Evolutionary conservation across 495 filamentous ascomycete species (phyloP).

Genomic region (Pyrenopolyporus hunteri): DNA sequence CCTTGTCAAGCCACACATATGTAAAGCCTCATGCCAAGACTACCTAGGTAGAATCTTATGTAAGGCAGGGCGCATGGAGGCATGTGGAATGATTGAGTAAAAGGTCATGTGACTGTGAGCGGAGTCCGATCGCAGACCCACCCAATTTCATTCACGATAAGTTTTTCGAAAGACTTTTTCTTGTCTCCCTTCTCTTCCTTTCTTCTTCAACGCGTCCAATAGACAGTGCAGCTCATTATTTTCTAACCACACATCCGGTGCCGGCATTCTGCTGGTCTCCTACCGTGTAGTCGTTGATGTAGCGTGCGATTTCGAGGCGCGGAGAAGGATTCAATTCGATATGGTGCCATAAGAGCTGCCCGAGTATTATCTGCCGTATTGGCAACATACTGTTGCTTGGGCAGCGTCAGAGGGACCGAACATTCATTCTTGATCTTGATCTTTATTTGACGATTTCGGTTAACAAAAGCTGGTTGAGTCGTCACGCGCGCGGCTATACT

Average conservation of each 20-base stretch:
- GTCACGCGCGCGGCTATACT: constrained; percentile 1
- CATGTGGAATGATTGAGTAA: no score
- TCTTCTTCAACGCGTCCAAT: constrained; percentile 72
- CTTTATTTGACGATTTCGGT: neutral
- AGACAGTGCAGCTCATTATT: constrained; percentile 87
- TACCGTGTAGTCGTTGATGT: constrained; percentile 67
- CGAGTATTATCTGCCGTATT: constrained; percentile 62
- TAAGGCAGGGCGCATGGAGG: no score
- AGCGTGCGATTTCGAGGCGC: constrained; percentile 81
- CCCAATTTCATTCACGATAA: constrained; percentile 31
- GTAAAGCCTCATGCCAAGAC: constrained; percentile 8
- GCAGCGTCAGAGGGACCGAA: constrained; percentile 90
- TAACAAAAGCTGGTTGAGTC: neutral
- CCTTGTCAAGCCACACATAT: constrained; percentile 30
- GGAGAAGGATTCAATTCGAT: constrained; percentile 68
- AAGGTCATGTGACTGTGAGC: constrained; percentile 16
- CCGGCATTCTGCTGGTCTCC: constrained; percentile 73
- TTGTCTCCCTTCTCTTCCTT: constrained; percentile 41
- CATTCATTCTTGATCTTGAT: constrained; percentile 48
- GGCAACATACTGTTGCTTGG: constrained; percentile 67
- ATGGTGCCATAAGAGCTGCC: constrained; percentile 91
- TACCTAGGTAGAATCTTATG: neutral
- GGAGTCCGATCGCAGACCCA: constrained; percentile 17
- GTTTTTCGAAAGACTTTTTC: constrained; percentile 7
- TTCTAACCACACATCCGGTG: constrained; percentile 54